These are phyloP conservation scores for Acanthamoeba sp. DNA, from an alignment of 208 protist species.

Conservation along the genomic window DNA sequence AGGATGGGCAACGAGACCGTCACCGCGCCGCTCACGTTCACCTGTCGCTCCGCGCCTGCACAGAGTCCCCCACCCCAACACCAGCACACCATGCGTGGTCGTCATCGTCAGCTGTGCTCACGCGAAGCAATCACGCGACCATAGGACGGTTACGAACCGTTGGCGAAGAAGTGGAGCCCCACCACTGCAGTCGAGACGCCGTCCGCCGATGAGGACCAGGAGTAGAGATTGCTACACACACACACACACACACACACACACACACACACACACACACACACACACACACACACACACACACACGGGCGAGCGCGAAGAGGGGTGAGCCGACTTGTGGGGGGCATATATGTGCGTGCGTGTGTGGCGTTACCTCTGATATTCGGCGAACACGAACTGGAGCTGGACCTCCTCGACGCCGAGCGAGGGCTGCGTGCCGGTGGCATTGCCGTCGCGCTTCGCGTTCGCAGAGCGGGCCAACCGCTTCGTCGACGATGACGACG, in stretches of 20 bases:
- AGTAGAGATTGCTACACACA: background rate
- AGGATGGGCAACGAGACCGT: background rate
- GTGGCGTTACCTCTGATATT: background rate
- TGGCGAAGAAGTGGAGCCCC: background rate
- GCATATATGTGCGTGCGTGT: background rate
- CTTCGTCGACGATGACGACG: too few relatives aligned
- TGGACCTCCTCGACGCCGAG: background rate
- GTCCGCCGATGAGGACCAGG: background rate
- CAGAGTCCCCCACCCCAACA: too few relatives aligned
- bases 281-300: too few relatives aligned
- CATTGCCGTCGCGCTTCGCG: background rate
- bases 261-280: too few relatives aligned
- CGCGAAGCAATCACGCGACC: too few relatives aligned
- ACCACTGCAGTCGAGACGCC: background rate
- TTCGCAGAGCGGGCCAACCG: too few relatives aligned
- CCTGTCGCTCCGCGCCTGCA: background rate
- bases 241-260: too few relatives aligned
- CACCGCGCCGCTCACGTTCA: conserved; percentile 2
- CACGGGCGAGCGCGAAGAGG: background rate
- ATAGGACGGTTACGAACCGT: background rate
- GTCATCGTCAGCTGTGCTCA: too few relatives aligned
- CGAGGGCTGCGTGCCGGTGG: background rate
- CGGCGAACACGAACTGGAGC: background rate
- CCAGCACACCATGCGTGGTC: too few relatives aligned
- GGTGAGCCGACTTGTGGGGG: background rate